Conservation (phyloP, 306 rosid species). For the Acacia crassicarpa region DNA sequence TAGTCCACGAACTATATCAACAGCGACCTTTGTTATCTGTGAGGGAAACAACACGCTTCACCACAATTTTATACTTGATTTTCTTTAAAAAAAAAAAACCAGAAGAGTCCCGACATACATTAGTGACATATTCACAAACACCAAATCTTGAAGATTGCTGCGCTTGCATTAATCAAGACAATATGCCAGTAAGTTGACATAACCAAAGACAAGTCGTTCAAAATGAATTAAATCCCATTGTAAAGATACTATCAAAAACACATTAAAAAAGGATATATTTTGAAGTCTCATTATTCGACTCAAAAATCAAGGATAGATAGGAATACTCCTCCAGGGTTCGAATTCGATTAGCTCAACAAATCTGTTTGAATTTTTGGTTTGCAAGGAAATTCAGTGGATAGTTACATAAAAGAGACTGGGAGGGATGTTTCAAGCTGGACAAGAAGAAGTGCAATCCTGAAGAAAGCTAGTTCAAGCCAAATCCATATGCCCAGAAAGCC, state of each 20-base stretch:
- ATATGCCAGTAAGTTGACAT: not conserved
- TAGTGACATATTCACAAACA: not conserved
- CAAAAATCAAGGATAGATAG: not conserved
- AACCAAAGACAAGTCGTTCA: not conserved
- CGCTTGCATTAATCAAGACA: not conserved
- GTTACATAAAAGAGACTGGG: not conserved
- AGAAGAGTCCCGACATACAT: not conserved
- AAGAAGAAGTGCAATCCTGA: not conserved
- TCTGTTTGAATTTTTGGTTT: not conserved
- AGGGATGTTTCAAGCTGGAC: not conserved
- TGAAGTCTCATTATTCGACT: not conserved
- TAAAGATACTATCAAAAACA: not conserved
- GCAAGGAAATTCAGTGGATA: not conserved
- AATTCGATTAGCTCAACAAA: not conserved
- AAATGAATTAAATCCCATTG: not conserved
- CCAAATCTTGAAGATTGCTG: not conserved
- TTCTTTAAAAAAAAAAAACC: no score
- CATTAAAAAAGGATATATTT: not conserved
- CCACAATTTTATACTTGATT: not conserved
- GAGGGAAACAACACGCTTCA: slow-evolving; percentile 5
- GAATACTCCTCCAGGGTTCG: not conserved
- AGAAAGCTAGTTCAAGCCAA: not conserved
- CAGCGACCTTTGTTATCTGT: slow-evolving; percentile 75
- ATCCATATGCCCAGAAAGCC: not conserved
- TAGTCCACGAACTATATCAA: slow-evolving; percentile 86